Evolutionary conservation across 495 filamentous ascomycete genomes (phyloP).

Genomic region (Lasiosphaeria hispida): DNA sequence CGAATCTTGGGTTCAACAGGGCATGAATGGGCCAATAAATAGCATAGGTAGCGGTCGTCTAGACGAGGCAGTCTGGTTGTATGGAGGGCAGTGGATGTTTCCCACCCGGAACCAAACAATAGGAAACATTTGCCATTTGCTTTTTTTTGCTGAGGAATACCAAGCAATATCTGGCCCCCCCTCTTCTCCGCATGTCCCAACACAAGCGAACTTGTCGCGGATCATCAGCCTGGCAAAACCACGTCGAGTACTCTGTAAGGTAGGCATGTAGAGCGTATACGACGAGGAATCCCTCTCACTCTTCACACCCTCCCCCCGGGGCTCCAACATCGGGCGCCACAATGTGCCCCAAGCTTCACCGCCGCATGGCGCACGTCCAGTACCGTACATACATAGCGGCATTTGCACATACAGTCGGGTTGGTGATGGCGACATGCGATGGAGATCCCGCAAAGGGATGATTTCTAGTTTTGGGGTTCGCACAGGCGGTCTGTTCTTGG

Average conservation of each 20-base stretch:
- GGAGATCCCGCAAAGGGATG: not conserved
- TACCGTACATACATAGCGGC: too few relatives aligned
- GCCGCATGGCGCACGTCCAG: too few relatives aligned
- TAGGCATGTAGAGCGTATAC: too few relatives aligned
- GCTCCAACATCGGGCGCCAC: too few relatives aligned
- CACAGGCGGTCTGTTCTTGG: not conserved
- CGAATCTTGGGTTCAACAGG: constrained; percentile 15
- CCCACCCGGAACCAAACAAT: not conserved
- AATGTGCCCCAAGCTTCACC: too few relatives aligned
- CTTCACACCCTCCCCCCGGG: too few relatives aligned
- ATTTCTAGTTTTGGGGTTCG: not conserved
- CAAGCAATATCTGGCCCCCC: too few relatives aligned
- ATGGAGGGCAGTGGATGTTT: too few relatives aligned
- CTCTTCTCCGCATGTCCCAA: not conserved
- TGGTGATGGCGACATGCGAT: not conserved
- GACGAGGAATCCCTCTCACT: too few relatives aligned
- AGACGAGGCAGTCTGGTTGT: not conserved
- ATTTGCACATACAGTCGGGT: too few relatives aligned
- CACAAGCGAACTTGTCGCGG: not conserved
- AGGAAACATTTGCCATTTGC: not conserved
- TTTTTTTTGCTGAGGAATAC: too few relatives aligned
- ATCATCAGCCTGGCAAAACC: not conserved
- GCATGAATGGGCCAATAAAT: not conserved
- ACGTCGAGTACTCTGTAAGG: not conserved
- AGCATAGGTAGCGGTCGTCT: not conserved